A percentile compares a stretch with the other conserved stretches of the same genome.
Conservation (phyloP, 768 basidiomycete genomes). For the Xerocomellus chrysenteron region DNA sequence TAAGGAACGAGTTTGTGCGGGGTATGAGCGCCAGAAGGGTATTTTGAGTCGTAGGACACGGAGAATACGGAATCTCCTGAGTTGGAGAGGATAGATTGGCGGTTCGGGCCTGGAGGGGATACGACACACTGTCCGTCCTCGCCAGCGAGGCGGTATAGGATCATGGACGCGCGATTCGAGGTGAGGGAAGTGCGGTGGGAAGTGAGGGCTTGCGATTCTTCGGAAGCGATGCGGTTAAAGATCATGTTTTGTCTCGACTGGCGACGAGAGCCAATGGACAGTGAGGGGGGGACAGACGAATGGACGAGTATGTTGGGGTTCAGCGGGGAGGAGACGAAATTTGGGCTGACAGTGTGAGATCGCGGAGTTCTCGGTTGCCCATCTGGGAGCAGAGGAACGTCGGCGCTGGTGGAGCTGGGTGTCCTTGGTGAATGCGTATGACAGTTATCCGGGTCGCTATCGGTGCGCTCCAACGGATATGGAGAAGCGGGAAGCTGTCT, state of each 20-base stretch:
- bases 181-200: constrained; percentile 18
- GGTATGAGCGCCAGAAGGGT: constrained; percentile 44
- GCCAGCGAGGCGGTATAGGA: constrained; percentile 57
- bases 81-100: constrained; percentile 49
- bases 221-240: constrained; percentile 45
- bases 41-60: constrained; percentile 60
- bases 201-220: constrained; percentile 44
- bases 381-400: constrained; percentile 32
- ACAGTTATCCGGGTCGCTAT: constrained; percentile 6
- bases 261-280: constrained; percentile 36
- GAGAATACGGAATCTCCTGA: constrained; percentile 52
- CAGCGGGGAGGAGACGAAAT: constrained; percentile 52
- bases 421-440: constrained; percentile 13
- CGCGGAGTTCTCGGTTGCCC: constrained; percentile 17
- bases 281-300: constrained; percentile 6
- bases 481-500: constrained; percentile 38
- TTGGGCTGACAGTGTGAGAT: constrained; percentile 24
- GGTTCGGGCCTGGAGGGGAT: constrained; percentile 36
- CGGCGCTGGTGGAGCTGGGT: constrained; percentile 27
- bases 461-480: neutral
- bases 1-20: constrained; percentile 56
- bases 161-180: constrained; percentile 54
- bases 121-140: constrained; percentile 35
- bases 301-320: constrained; percentile 41
- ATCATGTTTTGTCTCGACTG: constrained; percentile 40